Conservation (phyloP, 192 early-diverging fungal genomes). For the Backusella psychrophila region DNA sequence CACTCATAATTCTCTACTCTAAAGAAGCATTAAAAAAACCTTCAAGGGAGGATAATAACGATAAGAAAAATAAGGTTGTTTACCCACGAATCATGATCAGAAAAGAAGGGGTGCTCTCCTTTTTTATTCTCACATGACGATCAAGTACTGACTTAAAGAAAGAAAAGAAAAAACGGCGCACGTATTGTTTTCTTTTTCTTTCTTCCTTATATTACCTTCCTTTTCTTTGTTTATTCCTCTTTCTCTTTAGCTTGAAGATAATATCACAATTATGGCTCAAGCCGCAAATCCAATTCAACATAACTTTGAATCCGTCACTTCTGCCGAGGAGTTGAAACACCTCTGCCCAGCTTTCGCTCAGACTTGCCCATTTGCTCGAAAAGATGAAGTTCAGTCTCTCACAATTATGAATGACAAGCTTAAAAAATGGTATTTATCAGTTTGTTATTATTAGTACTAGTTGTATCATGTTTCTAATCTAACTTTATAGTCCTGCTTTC, state of each 20-base stretch:
- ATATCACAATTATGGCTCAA: neutral
- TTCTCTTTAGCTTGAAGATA: neutral
- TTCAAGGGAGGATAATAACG: too few relatives aligned
- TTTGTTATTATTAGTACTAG: neutral
- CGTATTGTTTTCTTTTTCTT: neutral
- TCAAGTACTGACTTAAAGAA: too few relatives aligned
- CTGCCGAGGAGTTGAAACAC: constrained; percentile 12
- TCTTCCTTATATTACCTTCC: neutral
- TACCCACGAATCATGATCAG: too few relatives aligned
- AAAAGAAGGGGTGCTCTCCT: too few relatives aligned
- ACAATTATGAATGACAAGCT: constrained; percentile 8
- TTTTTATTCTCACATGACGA: too few relatives aligned
- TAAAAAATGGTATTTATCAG: constrained; percentile 3
- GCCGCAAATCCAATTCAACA: neutral
- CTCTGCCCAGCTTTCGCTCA: constrained; percentile 13
- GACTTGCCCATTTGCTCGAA: constrained; percentile 15
- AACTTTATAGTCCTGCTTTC: constrained; percentile 9
- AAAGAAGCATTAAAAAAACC: too few relatives aligned
- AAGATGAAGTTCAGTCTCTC: constrained; percentile 11
- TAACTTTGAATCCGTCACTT: constrained; percentile 7
- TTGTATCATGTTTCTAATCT: neutral
- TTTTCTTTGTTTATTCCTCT: too few relatives aligned
- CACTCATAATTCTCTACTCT: too few relatives aligned
- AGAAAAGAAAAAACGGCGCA: too few relatives aligned
- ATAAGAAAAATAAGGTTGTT: too few relatives aligned